Evolutionary conservation across 306 rosid genomes (phyloP).

Genomic region (Leucaena leucocephala): DNA sequence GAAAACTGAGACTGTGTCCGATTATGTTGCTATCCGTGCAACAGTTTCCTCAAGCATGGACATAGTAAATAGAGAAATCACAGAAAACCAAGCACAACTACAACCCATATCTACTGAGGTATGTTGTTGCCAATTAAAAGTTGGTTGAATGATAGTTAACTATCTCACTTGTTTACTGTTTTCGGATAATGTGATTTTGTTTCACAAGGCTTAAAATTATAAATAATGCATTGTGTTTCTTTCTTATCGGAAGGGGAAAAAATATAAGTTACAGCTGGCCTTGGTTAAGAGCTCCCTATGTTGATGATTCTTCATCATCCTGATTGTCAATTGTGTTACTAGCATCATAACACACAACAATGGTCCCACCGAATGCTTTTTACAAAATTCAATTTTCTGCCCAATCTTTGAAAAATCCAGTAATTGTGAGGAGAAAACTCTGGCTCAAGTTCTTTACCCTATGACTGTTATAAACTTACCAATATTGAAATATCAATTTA

Average conservation of each 20-base stretch:
- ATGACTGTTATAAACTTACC: slow-evolving; percentile 17
- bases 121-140: slow-evolving; percentile 38
- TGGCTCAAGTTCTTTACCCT: slow-evolving; percentile 8
- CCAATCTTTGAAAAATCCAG: slow-evolving; percentile 1
- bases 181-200: slow-evolving; percentile 3
- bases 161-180: slow-evolving; percentile 18
- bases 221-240: background rate
- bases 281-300: slow-evolving; percentile 5
- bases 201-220: slow-evolving; percentile 11
- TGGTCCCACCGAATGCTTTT: slow-evolving; percentile 6
- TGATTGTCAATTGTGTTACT: slow-evolving; percentile 3
- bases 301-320: background rate
- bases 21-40: slow-evolving; percentile 52
- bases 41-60: slow-evolving; percentile 55
- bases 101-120: slow-evolving; percentile 61
- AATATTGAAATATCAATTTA: slow-evolving; percentile 22
- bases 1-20: slow-evolving; percentile 46
- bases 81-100: slow-evolving; percentile 46
- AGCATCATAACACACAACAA: background rate
- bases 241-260: background rate
- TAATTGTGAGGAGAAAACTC: slow-evolving; percentile 11
- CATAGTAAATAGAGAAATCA: slow-evolving; percentile 47
- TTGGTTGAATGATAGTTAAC: slow-evolving; percentile 22
- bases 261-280: background rate
- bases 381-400: background rate